phyloP scores from a whole-genome alignment of 78 protist species.

The Dictyostelium purpureum region DNA sequence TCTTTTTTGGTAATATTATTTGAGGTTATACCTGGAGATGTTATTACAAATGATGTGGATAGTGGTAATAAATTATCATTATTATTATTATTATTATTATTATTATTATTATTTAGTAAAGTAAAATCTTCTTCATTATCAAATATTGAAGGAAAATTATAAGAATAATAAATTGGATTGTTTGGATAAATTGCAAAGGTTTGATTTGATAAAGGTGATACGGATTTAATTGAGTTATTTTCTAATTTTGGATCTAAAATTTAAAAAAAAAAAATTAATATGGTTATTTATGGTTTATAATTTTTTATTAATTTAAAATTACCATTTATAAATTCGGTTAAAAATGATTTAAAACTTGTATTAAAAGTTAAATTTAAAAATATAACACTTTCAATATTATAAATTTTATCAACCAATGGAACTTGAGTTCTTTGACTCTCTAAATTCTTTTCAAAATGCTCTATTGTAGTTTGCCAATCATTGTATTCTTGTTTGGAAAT shows the following conservation, averaged over 20 bases:
- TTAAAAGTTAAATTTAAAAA: slow-evolving; percentile 53
- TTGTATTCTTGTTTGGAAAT: slow-evolving; percentile 5
- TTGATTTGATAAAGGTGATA: neutral
- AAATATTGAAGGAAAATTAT: neutral
- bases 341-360: slow-evolving; percentile 15
- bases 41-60: slow-evolving; percentile 24
- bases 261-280: neutral
- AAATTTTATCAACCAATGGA: neutral
- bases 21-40: slow-evolving; percentile 9
- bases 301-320: neutral
- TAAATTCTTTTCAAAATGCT: neutral
- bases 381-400: slow-evolving; percentile 36
- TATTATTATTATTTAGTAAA: no score
- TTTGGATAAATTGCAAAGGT: slow-evolving; percentile 51
- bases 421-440: neutral
- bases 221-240: neutral
- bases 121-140: neutral
- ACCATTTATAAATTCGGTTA: slow-evolving; percentile 15
- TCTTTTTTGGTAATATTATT: slow-evolving; percentile 11
- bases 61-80: slow-evolving; percentile 7
- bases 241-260: neutral
- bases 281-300: neutral
- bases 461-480: slow-evolving; percentile 4
- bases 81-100: neutral
- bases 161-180: slow-evolving; percentile 21